Percentiles rank a stretch among this genome's conserved stretches.
phyloP scores from a whole-genome alignment of 306 rosid species.

The Trichosanthes truncata region DNA sequence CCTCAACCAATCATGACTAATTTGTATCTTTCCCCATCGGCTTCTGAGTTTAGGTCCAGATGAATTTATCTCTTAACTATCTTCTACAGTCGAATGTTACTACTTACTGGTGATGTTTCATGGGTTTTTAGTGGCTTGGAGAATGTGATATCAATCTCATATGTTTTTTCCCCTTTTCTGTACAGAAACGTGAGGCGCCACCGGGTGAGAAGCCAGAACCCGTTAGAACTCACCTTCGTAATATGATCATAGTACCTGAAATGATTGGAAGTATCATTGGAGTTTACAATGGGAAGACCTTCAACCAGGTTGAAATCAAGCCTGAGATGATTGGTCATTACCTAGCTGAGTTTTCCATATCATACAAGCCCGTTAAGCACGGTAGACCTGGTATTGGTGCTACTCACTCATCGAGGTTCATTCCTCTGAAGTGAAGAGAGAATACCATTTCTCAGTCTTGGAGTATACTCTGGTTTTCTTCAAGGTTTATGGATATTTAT shows the following conservation, averaged over 20 bases:
- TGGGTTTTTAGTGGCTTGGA: not conserved
- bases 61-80: not conserved
- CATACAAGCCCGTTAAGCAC: slow-evolving; percentile 94
- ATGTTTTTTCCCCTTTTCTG: not conserved
- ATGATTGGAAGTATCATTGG: slow-evolving; percentile 90
- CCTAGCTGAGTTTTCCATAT: slow-evolving; percentile 84
- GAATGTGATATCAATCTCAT: not conserved
- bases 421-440: slow-evolving; percentile 74
- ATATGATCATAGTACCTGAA: slow-evolving; percentile 87
- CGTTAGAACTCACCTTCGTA: slow-evolving; percentile 82
- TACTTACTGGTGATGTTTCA: not conserved
- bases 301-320: slow-evolving; percentile 87
- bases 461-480: not conserved
- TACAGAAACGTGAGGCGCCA: slow-evolving; percentile 87
- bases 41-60: not conserved
- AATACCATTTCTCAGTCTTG: not conserved
- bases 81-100: not conserved
- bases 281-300: slow-evolving; percentile 90
- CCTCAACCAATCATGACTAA: not conserved
- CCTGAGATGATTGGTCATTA: slow-evolving; percentile 92
- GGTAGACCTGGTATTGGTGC: slow-evolving; percentile 99
- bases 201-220: slow-evolving; percentile 92
- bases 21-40: not conserved
- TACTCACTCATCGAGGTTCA: slow-evolving; percentile 94
- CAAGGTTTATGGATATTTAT: not conserved